Evolutionary conservation across 2,329 filamentous ascomycete species (phyloP), one percentile per base, ranked within the genome.

Genomic region (Alternaria sp.): DNA sequence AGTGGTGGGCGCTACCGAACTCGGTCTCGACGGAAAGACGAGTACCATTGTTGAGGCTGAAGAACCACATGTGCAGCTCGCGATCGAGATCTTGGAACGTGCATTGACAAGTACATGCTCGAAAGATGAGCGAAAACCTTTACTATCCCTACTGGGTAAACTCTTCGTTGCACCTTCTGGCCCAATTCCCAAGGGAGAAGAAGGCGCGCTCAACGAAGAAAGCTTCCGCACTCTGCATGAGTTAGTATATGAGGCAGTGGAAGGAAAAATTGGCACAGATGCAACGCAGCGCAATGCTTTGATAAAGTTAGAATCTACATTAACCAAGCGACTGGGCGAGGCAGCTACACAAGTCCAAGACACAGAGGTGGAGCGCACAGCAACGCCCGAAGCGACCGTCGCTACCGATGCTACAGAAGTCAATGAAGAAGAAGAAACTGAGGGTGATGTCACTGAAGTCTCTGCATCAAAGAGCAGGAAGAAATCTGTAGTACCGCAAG

Each of bases 91-190:
- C 14, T 79, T 98, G 4, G 91, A 94, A 66, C 89, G 89, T 59
- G 81, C 96, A 2, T 84, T 90, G 22, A 87, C 87, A 34, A 88
- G 85, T 59, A 85, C 88, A 14, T 81, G 79, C 59, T 88, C 83
- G 65, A 92, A 92, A 76, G 93, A 97, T 66, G 94, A 97, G 79
- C 92, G 92, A 81, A 97, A 96, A 77, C 85, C 74, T 2, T 57
- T 78, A 70, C 79, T 77, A 2, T 62, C 89, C 0, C 86, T 97
- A 49, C 85, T 98, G 1, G 89, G 89, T 66, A 98, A 97, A 79
- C 83, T 97, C 2, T 89, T 94, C 74, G 85, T 98, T 1, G 86
- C 92, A 0, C 83, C 90, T 2, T 89, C 88, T 0, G 62, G 68
- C 25, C 64, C 69, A 9, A 76, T 74, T 28, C 66, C 79, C 3